Evolutionary conservation across 1,284 basidiomycete species (phyloP).

Genomic region (Sanguinoderma infundibulare): DNA sequence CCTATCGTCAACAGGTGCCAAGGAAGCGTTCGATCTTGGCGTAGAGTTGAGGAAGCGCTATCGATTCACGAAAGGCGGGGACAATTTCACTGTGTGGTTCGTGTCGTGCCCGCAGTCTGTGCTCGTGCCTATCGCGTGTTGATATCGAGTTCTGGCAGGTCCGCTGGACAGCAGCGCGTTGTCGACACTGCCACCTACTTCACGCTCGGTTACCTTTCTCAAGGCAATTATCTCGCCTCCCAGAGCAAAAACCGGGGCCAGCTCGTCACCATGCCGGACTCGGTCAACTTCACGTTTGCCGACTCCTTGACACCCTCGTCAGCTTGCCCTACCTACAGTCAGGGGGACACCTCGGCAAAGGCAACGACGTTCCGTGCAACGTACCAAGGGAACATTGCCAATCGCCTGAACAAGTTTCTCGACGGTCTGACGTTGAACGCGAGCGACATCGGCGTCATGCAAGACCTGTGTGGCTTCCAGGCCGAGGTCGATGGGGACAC

Average conservation of each 20-base stretch:
- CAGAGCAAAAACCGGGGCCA: conserved; percentile 38
- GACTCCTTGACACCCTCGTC: conserved; percentile 46
- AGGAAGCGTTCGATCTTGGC: conserved; percentile 45
- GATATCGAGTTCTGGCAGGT: conserved; percentile 31
- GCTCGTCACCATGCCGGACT: conserved; percentile 43
- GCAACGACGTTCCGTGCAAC: conserved; percentile 37
- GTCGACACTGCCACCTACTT: conserved; percentile 47
- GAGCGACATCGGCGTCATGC: conserved; percentile 46
- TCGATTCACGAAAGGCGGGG: conserved; percentile 43
- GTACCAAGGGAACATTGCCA: conserved; percentile 38
- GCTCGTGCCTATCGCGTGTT: neutral
- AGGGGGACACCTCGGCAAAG: conserved; percentile 34
- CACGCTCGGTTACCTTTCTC: conserved; percentile 45
- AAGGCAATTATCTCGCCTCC: conserved; percentile 42
- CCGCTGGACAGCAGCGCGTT: conserved; percentile 45
- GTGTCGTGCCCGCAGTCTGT: conserved; percentile 3
- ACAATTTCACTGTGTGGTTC: conserved; percentile 48
- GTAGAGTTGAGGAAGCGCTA: conserved; percentile 44
- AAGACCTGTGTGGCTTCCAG: conserved; percentile 47
- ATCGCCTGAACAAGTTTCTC: conserved; percentile 41
- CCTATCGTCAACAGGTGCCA: conserved; percentile 42
- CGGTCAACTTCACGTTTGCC: conserved; percentile 46
- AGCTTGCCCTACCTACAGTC: conserved; percentile 41
- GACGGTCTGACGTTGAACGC: conserved; percentile 39
- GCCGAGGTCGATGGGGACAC: conserved; percentile 43